Evolutionary conservation across 2,329 filamentous ascomycete genomes (phyloP).

Genomic region (Leptographium lundbergii): DNA sequence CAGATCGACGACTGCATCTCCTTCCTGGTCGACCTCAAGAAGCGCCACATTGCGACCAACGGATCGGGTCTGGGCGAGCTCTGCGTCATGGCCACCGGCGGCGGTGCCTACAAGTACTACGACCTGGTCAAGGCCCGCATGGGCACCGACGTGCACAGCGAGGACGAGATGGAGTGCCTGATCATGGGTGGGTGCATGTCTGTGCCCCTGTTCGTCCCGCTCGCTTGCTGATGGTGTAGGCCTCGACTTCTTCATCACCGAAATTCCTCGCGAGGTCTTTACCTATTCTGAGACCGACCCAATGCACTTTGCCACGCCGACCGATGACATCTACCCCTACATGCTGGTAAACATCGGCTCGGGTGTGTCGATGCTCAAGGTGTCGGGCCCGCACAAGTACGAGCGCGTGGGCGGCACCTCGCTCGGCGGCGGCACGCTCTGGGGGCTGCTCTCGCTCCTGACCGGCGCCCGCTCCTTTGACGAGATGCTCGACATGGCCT

Average conservation of each 20-base stretch:
- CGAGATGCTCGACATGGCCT: conserved; percentile 89
- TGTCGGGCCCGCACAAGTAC: conserved; percentile 76
- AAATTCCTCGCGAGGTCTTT: conserved; percentile 94
- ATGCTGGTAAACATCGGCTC: conserved; percentile 97
- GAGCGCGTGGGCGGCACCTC: conserved; percentile 91
- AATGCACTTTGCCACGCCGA: conserved; percentile 72
- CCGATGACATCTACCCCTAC: conserved; percentile 69
- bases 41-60: conserved; percentile 67
- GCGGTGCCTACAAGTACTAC: conserved; percentile 94
- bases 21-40: conserved; percentile 76
- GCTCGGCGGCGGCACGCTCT: conserved; percentile 90
- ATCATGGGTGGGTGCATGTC: conserved; percentile 60
- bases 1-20: conserved; percentile 86
- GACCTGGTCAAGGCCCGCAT: conserved; percentile 75
- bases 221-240: conserved; percentile 34
- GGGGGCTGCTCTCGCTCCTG: conserved; percentile 82
- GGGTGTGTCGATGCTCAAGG: conserved; percentile 93
- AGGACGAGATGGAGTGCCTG: conserved; percentile 98
- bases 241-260: conserved; percentile 96
- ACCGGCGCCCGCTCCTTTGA: conserved; percentile 95
- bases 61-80: conserved; percentile 55
- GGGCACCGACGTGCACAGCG: conserved; percentile 75
- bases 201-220: not conserved
- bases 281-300: conserved; percentile 86
- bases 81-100: conserved; percentile 90